Base-by-base conservation (phyloP, 805 yeast species). In the Wickerhamiella domercqiae region DNA sequence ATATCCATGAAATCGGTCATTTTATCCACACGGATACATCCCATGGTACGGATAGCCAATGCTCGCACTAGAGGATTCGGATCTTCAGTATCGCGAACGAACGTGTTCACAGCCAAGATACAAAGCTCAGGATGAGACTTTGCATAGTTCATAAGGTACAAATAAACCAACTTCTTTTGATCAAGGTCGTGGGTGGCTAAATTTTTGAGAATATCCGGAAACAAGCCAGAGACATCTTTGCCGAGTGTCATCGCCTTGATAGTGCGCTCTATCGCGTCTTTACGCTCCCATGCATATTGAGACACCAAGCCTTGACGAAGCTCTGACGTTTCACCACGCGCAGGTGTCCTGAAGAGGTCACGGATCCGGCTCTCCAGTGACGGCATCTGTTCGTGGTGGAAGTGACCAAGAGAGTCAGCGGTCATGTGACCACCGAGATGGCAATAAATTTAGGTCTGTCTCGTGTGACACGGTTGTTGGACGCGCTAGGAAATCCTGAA, bases 161-260 rank as follows among this genome's bases (percentile, higher is more conserved):
- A 63, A 52, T 90, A 90, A 11, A 90, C 98, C 59, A 90, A 69
- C 58, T 90, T 90, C 70, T 90, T 90, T 62, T 90, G 96, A 50
- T 90, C 95, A 43, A 90, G 64, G 58, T 90, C 99, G 52, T 80
- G 87, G 1, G 98, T 90, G 38, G 98, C 96, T 48, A 90, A 79
- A 60, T 90, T 90, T 62, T 90, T 93, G 56, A 90, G 65, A 7
- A 90, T 93, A 57, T 90, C 97, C 2, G 99, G 98, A 50, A 90
- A 90, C 39, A 90, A 64, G 2, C 93, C 73, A 15, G 94, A 80
- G 18, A 90, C 97, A 57, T 90, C 98, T 54, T 90, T 90, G 7
- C 97, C 97, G 21, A 84, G 72, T 0, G 98, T 90, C 99, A 90
- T 90, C 42, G 95, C 97, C 40, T 90, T 93, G 53, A 90, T 90